These are phyloP conservation scores for Lophiostoma macrostomum DNA, from an alignment of 495 filamentous ascomycete species.

Conservation along the genomic window DNA sequence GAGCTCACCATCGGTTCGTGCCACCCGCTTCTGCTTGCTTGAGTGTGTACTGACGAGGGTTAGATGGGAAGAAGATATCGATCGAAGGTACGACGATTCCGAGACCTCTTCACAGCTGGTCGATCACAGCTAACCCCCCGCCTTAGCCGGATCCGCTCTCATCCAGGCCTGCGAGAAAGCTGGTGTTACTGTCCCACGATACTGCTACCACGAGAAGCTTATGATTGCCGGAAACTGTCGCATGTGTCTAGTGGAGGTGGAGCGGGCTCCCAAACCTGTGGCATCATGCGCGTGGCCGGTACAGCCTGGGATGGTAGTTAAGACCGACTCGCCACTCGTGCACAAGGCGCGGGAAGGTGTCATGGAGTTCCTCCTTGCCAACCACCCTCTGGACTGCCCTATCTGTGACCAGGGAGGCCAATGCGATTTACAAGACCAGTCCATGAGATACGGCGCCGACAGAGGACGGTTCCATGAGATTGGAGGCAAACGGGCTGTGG, in stretches of 20 bases:
- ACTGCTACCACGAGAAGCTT: constrained; percentile 99
- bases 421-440: constrained; percentile 98
- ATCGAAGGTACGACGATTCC: constrained; percentile 70
- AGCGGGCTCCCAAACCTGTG: constrained; percentile 90
- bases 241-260: constrained; percentile 99
- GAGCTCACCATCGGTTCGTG: constrained; percentile 87
- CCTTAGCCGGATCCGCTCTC: constrained; percentile 76
- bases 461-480: constrained; percentile 94
- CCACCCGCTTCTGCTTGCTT: constrained; percentile 17
- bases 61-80: constrained; percentile 92
- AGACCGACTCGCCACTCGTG: constrained; percentile 90
- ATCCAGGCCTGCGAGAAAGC: constrained; percentile 99
- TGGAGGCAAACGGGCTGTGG: constrained; percentile 90
- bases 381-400: constrained; percentile 94
- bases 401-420: constrained; percentile 99
- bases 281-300: constrained; percentile 99
- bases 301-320: constrained; percentile 96
- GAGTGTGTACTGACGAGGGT: constrained; percentile 36
- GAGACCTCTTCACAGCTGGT: constrained; percentile 38
- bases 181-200: constrained; percentile 87
- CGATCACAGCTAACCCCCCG: constrained; percentile 26
- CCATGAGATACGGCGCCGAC: constrained; percentile 96
- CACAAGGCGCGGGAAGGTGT: constrained; percentile 98
- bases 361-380: constrained; percentile 97
- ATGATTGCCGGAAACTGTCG: constrained; percentile 99